These are phyloP conservation scores for Vanrija pseudolonga DNA, from an alignment of 1,284 basidiomycete species.

Conservation along the genomic window DNA sequence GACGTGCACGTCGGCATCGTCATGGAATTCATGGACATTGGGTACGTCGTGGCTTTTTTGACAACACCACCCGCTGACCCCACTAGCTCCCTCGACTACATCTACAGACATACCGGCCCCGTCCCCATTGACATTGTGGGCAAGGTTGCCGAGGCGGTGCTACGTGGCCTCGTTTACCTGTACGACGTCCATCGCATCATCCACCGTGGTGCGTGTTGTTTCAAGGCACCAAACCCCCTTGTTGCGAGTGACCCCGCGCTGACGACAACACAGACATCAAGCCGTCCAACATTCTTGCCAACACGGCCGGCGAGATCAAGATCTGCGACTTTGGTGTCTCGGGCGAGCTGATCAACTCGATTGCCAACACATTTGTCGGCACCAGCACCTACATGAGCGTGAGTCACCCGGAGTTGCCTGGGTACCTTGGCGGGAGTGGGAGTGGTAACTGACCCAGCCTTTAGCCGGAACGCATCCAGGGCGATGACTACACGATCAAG, in stretches of 20 bases:
- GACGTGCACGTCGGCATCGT: conserved; percentile 99
- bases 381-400: conserved; percentile 99
- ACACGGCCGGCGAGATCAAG: conserved; percentile 91
- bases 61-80: neutral
- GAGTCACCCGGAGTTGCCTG: conserved; percentile 48
- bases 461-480: conserved; percentile 97
- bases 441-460: neutral
- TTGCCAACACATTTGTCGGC: conserved; percentile 97
- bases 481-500: conserved; percentile 94
- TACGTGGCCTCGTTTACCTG: conserved; percentile 92
- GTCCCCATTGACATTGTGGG: conserved; percentile 86
- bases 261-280: conserved; percentile 78
- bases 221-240: neutral
- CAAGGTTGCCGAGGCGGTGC: conserved; percentile 85
- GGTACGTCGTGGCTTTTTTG: conserved; percentile 48
- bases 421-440: neutral
- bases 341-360: conserved; percentile 96
- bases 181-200: conserved; percentile 99
- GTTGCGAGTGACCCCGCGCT: neutral
- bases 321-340: conserved; percentile 99
- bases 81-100: conserved; percentile 68
- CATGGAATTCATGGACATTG: conserved; percentile 91
- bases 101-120: conserved; percentile 89
- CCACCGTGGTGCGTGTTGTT: conserved; percentile 68
- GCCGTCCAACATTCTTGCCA: conserved; percentile 94